A percentile compares a stretch with the other conserved stretches of the same genome.
Evolutionary conservation across 345 rosid genomes (phyloP).

Genomic region (Melaleuca alternifolia): DNA sequence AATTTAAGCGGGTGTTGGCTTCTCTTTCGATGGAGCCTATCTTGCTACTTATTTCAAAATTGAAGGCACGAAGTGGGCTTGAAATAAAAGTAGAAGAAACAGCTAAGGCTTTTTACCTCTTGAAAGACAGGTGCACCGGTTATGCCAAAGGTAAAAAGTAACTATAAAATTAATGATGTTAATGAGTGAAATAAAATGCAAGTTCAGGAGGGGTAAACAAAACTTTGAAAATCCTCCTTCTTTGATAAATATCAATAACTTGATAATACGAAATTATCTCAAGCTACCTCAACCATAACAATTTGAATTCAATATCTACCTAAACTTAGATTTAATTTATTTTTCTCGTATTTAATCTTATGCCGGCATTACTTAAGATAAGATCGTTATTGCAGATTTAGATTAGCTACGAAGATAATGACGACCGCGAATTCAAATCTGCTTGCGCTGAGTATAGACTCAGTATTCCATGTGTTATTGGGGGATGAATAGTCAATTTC

Average conservation of each 20-base stretch:
- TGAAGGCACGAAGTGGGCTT: not conserved
- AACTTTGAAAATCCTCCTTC: not conserved
- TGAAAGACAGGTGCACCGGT: fast-evolving
- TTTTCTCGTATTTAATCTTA: not conserved
- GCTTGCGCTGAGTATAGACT: not conserved
- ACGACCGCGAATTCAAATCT: not conserved
- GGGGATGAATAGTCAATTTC: not conserved
- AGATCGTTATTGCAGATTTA: not conserved
- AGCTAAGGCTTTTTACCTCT: not conserved
- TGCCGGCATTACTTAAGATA: not conserved
- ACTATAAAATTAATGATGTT: not conserved
- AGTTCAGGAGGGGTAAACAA: not conserved
- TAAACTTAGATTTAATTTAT: not conserved
- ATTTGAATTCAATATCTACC: not conserved
- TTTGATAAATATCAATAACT: not conserved
- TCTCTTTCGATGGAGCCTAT: not conserved
- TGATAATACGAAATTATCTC: not conserved
- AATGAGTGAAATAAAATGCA: not conserved
- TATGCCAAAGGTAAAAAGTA: not conserved
- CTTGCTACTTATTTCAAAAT: not conserved
- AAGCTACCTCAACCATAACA: not conserved
- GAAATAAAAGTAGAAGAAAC: not conserved
- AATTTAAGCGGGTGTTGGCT: not conserved
- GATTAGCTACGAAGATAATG: not conserved
- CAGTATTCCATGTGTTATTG: not conserved